Evolutionary conservation across 2,329 filamentous ascomycete species (phyloP), one percentile per base, ranked within the genome.

Genomic region (Colletotrichum australisinense): DNA sequence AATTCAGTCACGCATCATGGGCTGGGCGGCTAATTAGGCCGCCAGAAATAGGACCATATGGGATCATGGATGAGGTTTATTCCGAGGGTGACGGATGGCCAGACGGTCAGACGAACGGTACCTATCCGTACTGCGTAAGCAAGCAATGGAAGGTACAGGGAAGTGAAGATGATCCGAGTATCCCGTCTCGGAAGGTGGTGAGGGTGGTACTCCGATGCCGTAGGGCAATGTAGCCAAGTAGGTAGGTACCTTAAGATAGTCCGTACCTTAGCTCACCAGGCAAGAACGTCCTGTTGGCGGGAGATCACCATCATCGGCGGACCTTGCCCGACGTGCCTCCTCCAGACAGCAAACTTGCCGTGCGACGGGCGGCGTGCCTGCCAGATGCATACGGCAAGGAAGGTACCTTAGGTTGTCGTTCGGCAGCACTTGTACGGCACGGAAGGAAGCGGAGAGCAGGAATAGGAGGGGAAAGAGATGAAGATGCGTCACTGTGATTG

Each of bases 1-100:
- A 75, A 78, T 73, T 70, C n/a, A 19, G 60, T 75, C 78, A 73
- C 57, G 30, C 52, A 58, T 19, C 19, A 30, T 35, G n/a, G 59
- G 26, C 26, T 64, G 73, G 72, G 73, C 73, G 73, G 73, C 67
- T 75, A 75, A 75, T 74, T 60, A 67, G 62, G 32, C 42, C 49
- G 49, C 70, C 62, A 63, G 66, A 67, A 75, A 75, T 71, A 75
- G 72, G 64, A 11, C 16, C 16, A 19, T 16, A 42, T 42, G 38
- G 24, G 32, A 63, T 6, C 24, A 9, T 16, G 65, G 30, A 63
- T 28, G 22, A 53, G 26, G 28, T 22, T 26, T 58, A 42, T 30
- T 60, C 59, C 38, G 32, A 26, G 35, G 4, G 63, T 9, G 38
- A 42, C 16, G 16, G 38, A 12, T 42, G 16, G 38, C 32, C 22